phyloP scores from a whole-genome alignment of 257 asterid species.

The Galeopsis tetrahit region DNA sequence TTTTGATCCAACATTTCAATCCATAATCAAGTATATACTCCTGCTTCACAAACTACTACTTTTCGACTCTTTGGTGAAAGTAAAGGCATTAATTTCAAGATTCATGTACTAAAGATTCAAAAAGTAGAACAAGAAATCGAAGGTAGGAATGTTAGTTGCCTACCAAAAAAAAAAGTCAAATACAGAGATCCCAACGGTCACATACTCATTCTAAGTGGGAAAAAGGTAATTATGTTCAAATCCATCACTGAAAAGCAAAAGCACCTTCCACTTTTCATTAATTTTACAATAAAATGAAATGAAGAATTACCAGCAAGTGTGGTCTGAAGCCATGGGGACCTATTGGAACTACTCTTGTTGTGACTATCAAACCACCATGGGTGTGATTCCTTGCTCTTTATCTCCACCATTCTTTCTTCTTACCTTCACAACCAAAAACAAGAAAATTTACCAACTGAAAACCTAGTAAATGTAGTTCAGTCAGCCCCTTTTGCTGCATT shows the following conservation, averaged over 20 bases:
- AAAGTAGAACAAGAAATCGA: background rate
- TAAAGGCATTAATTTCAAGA: slow-evolving; percentile 31
- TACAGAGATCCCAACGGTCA: slow-evolving; percentile 44
- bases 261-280: background rate
- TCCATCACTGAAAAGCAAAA: background rate
- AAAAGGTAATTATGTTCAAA: slow-evolving; percentile 27
- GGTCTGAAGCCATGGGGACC: slow-evolving; percentile 87
- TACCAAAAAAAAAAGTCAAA: background rate
- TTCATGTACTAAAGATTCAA: background rate
- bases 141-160: background rate
- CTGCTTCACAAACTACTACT: slow-evolving; percentile 17
- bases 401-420: slow-evolving; percentile 54
- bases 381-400: slow-evolving; percentile 48
- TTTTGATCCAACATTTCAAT: slow-evolving; percentile 1
- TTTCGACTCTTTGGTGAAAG: slow-evolving; percentile 1
- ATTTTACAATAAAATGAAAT: background rate
- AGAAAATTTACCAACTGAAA: background rate
- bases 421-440: slow-evolving; percentile 34
- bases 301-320: slow-evolving; percentile 64
- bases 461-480: background rate
- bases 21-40: background rate
- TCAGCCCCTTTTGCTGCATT: slow-evolving; percentile 11
- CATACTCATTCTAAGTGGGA: slow-evolving; percentile 30
- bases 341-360: slow-evolving; percentile 43
- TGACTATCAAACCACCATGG: slow-evolving; percentile 91